Base-by-base conservation (phyloP, 1,284 basidiomycete genomes). In the Meira miltonrushii region DNA sequence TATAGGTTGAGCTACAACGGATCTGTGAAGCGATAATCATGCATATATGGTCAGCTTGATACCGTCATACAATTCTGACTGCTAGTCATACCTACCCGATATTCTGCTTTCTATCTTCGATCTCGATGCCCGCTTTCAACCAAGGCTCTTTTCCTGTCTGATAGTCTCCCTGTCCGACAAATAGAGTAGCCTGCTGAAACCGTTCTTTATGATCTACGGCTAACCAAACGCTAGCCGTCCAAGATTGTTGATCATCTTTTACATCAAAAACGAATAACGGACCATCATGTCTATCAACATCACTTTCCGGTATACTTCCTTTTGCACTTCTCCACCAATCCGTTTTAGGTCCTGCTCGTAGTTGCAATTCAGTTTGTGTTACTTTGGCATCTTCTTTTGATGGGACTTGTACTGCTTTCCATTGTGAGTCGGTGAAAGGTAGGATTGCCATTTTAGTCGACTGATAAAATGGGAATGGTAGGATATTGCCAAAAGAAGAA, bases 261-360 rank as follows among this genome's bases (percentile, higher is more conserved):
- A 53, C 50, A 13, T 53, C 50, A 25, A 53, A n/a, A 5, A 33
- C 23, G 13, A 2, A n/a, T 38, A 53, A 39, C 8, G 50, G 50
- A 39, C 50, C 50, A 37, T 17, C 23, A 15, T n/a, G 13, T 19
- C 50, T 17, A 53, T 53, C 37, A 17, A 39, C 50, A 12, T 12
- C 37, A 19, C 38, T 41, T 28, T 53, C 50, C 2, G 50, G 50
- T 25, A 33, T 33, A n/a, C 21, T 33, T 15, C 38, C 50, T n/a
- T 33, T 39, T 23, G 50, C 37, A 21, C 21, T 53, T 37, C 50
- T n/a, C 50, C 50, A 53, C 50, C 50, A 53, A 41, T 53, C 50
- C 13, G 50, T 53, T 15, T 53, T 53, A 7, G 50, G 7, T 13
- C 50, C 50, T 17, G 50, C 28, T 33, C 28, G 28, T 33, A 33